Percentiles rank a stretch among this genome's conserved stretches.
Conservation (phyloP, 208 protist species). For the Spironucleus salmonicida region DNA sequence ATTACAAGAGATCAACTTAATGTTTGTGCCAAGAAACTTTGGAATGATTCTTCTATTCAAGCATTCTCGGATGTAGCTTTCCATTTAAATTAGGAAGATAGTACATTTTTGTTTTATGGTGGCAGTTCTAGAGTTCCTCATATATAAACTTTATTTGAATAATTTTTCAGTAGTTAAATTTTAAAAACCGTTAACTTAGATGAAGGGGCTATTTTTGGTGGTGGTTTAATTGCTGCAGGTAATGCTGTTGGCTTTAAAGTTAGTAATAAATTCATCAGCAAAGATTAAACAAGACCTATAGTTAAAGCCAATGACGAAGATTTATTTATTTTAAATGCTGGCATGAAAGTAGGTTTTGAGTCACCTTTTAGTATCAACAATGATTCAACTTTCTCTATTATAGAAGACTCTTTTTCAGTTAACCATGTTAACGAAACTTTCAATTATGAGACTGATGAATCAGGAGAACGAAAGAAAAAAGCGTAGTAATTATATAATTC, state of each 20-base stretch:
- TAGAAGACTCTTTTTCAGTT: background rate
- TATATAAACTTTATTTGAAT: background rate
- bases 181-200: constrained; percentile 14
- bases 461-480: background rate
- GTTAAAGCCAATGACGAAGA: too few species aligned
- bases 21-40: background rate
- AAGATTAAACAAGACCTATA: constrained; percentile 11
- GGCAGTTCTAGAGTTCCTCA: background rate
- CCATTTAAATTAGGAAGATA: background rate
- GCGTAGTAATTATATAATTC: background rate
- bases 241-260: constrained; percentile 10
- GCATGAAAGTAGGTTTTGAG: background rate
- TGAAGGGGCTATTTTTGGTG: constrained; percentile 24
- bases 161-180: constrained; percentile 2
- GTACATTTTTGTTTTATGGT: constrained; percentile 20
- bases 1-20: background rate
- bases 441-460: background rate
- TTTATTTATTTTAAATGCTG: background rate
- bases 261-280: constrained; percentile 15
- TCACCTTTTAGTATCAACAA: background rate
- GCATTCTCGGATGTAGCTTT: background rate
- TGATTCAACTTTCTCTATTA: background rate
- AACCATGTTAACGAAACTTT: background rate
- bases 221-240: constrained; percentile 6
- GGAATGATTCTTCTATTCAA: background rate